phyloP scores from a whole-genome alignment of 768 basidiomycete genomes.

The Termitomyces eurrhizus region DNA sequence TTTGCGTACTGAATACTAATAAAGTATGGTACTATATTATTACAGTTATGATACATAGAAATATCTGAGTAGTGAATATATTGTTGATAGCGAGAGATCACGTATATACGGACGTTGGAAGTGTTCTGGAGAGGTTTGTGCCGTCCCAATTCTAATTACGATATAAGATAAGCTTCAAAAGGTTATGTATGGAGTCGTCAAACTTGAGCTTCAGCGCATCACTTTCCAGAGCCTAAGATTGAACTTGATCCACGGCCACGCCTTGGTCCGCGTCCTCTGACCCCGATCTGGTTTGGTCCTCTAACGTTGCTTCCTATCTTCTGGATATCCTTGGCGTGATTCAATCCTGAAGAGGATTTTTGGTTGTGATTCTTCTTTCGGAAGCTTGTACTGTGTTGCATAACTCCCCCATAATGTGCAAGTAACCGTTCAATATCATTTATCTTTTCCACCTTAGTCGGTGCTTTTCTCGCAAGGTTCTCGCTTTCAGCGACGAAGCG shows the following conservation, averaged over 20 bases:
- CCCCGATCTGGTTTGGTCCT: not conserved
- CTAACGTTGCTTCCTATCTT: not conserved
- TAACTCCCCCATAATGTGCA: constrained; percentile 46
- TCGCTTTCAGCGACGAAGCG: constrained; percentile 36
- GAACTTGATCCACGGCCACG: constrained; percentile 19
- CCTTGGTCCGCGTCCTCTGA: constrained; percentile 24
- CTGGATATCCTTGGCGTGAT: not conserved
- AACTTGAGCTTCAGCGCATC: constrained; percentile 9
- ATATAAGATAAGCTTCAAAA: not conserved
- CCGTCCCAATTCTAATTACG: not conserved
- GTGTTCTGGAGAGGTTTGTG: not conserved
- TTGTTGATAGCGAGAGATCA: not conserved
- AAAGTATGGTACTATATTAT: not conserved
- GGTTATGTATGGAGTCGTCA: not conserved
- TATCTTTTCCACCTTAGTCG: constrained; percentile 30
- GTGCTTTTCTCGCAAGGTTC: constrained; percentile 18
- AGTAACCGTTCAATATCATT: constrained; percentile 52
- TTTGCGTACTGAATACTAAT: not conserved
- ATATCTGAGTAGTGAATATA: not conserved
- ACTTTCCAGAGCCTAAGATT: constrained; percentile 1
- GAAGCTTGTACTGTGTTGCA: constrained; percentile 24
- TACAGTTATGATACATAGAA: constrained; percentile 1
- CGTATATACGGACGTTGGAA: not conserved
- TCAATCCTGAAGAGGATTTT: not conserved
- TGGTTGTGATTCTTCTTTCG: not conserved